These are phyloP conservation scores for Periconia digitata DNA, from an alignment of 2,329 filamentous ascomycete species.

Conservation along the genomic window DNA sequence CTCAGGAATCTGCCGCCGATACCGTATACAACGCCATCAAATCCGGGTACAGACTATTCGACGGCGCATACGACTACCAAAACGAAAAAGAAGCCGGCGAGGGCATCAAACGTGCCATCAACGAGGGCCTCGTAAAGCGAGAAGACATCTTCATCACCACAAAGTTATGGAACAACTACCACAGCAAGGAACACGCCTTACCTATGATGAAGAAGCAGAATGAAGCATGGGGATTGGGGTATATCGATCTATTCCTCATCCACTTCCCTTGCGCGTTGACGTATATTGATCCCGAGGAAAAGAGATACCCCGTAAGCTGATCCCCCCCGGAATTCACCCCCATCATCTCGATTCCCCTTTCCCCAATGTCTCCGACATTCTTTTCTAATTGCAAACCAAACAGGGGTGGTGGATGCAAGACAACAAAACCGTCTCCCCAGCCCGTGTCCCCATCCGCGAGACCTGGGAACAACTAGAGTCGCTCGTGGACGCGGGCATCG, in stretches of 20 bases:
- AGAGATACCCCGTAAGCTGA: slow-evolving; percentile 20
- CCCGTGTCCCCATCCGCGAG: slow-evolving; percentile 33
- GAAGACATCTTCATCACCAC: slow-evolving; percentile 86
- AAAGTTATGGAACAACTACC: slow-evolving; percentile 89
- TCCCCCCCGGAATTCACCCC: too few species aligned
- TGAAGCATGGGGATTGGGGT: slow-evolving; percentile 76
- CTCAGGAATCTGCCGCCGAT: slow-evolving; percentile 71
- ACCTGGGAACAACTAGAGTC: slow-evolving; percentile 36
- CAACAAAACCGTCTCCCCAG: slow-evolving; percentile 18
- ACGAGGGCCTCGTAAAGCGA: slow-evolving; percentile 42
- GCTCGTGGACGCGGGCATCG: slow-evolving; percentile 46
- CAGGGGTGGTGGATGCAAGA: slow-evolving; percentile 57
- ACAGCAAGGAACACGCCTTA: slow-evolving; percentile 73
- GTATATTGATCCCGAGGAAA: slow-evolving; percentile 70
- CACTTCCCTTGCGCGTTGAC: slow-evolving; percentile 85
- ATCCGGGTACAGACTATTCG: slow-evolving; percentile 32
- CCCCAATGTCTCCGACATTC: not conserved
- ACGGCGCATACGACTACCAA: slow-evolving; percentile 29
- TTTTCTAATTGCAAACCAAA: too few species aligned
- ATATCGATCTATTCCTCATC: slow-evolving; percentile 81
- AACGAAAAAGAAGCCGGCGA: slow-evolving; percentile 24
- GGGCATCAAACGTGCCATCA: slow-evolving; percentile 21
- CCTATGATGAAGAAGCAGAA: slow-evolving; percentile 75
- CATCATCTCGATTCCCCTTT: not conserved
- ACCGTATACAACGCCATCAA: slow-evolving; percentile 66